A percentile compares a stretch with the other conserved stretches of the same genome.
Evolutionary conservation across 352 stramenopile genomes (phyloP).

Genomic region (Phytophthora pinifolia): DNA sequence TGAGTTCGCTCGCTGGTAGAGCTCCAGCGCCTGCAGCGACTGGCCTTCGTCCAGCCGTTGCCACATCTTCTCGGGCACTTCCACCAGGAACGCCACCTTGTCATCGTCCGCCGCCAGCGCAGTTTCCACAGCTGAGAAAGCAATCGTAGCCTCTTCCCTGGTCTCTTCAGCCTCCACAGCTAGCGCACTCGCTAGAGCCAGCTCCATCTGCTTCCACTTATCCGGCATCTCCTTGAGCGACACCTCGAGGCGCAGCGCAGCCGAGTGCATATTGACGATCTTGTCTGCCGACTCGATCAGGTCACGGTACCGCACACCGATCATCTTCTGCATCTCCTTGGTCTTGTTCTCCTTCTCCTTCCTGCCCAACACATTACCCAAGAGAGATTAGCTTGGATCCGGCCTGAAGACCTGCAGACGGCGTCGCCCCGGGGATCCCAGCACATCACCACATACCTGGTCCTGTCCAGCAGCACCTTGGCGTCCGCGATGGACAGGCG

Average conservation of each 20-base stretch:
- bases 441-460: constrained; percentile 40
- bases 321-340: constrained; percentile 93
- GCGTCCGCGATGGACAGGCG: constrained; percentile 81
- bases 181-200: constrained; percentile 35
- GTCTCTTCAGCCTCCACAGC: background rate
- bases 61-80: constrained; percentile 71
- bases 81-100: constrained; percentile 55
- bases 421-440: background rate
- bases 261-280: constrained; percentile 92
- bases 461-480: constrained; percentile 79
- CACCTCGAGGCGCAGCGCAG: constrained; percentile 72
- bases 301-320: constrained; percentile 91
- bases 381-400: background rate
- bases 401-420: background rate
- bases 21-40: constrained; percentile 44
- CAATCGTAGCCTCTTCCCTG: background rate
- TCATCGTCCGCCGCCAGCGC: constrained; percentile 16
- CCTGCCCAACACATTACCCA: constrained; percentile 22
- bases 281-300: constrained; percentile 93
- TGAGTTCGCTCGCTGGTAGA: constrained; percentile 44
- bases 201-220: constrained; percentile 76
- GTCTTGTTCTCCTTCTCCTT: constrained; percentile 88
- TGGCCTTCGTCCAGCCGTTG: constrained; percentile 64
- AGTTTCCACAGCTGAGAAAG: background rate
- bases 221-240: constrained; percentile 85